Conservation (phyloP, 2,329 filamentous ascomycete genomes). For the Phaeophleospora eucalypticola region DNA sequence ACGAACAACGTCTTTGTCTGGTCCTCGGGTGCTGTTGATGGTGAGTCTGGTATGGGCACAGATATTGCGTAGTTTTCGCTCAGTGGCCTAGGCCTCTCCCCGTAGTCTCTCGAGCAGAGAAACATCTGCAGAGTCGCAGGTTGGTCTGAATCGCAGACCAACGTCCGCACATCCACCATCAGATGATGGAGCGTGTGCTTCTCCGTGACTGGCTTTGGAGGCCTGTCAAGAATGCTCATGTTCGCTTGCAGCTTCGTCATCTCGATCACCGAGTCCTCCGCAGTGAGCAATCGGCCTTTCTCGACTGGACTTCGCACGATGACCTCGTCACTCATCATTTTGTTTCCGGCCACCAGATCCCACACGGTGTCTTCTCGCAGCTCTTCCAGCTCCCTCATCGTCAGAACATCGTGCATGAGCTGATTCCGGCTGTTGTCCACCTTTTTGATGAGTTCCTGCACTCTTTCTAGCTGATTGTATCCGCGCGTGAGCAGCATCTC, state of each 20-base stretch:
- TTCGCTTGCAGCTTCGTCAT: slow-evolving; percentile 87
- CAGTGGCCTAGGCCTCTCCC: slow-evolving; percentile 60
- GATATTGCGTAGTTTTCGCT: slow-evolving; percentile 82
- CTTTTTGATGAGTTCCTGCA: slow-evolving; percentile 75
- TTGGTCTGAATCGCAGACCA: slow-evolving; percentile 72
- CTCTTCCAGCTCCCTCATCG: slow-evolving; percentile 72
- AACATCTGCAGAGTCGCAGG: slow-evolving; percentile 73
- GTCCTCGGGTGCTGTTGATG: slow-evolving; percentile 60
- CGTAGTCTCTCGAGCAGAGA: slow-evolving; percentile 67
- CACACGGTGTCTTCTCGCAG: slow-evolving; percentile 89
- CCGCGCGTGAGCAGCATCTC: slow-evolving; percentile 79
- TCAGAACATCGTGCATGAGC: slow-evolving; percentile 90
- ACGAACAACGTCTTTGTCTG: slow-evolving; percentile 83
- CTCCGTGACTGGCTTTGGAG: slow-evolving; percentile 65
- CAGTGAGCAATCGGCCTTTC: slow-evolving; percentile 79
- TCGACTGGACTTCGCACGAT: slow-evolving; percentile 87
- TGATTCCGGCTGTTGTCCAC: slow-evolving; percentile 83
- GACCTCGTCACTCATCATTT: slow-evolving; percentile 86
- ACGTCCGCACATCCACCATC: slow-evolving; percentile 76
- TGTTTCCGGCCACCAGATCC: slow-evolving; percentile 92
- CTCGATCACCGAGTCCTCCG: slow-evolving; percentile 88
- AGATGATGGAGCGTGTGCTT: slow-evolving; percentile 75
- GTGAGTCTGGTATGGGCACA: slow-evolving; percentile 68
- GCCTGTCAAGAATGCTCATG: slow-evolving; percentile 88
- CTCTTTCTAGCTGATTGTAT: slow-evolving; percentile 74